phyloP scores from a whole-genome alignment of 495 filamentous ascomycete genomes.

The Aspergillus nanangensis region DNA sequence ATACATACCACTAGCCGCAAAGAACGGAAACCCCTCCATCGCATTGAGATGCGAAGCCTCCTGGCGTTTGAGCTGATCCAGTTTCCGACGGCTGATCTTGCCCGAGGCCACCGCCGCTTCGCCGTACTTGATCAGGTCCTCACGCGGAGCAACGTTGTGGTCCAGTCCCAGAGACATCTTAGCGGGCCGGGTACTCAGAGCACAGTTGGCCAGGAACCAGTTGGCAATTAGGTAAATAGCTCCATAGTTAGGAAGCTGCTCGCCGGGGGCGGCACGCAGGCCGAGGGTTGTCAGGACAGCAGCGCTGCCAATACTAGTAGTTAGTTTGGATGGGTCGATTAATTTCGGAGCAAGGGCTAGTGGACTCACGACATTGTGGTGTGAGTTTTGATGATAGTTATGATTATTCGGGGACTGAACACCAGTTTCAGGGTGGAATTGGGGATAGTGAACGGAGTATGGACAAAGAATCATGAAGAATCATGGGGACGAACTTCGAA shows the following conservation, averaged over 20 bases:
- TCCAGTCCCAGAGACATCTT: conserved; percentile 44
- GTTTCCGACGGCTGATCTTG: conserved; percentile 39
- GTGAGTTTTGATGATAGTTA: too few species aligned
- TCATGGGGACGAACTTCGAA: too few species aligned
- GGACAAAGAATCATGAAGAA: too few species aligned
- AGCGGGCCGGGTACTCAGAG: conserved; percentile 36
- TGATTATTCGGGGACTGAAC: too few species aligned
- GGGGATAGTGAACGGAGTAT: too few species aligned
- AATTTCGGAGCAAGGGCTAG: too few species aligned
- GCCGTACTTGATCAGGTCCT: conserved; percentile 43
- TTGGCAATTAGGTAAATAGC: conserved; percentile 39
- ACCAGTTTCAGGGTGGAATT: too few species aligned
- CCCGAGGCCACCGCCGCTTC: conserved; percentile 41
- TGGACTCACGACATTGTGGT: conserved; percentile 10
- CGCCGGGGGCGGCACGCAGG: conserved; percentile 17
- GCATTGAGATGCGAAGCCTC: conserved; percentile 46
- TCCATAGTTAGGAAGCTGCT: conserved; percentile 27
- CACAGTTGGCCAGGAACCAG: conserved; percentile 41
- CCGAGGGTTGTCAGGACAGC: conserved; percentile 21
- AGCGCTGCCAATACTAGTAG: not conserved
- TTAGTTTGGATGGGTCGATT: too few species aligned
- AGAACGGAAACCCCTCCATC: conserved; percentile 43
- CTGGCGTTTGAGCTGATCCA: conserved; percentile 42
- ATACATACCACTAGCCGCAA: conserved; percentile 36
- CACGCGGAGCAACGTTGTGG: conserved; percentile 42